Evolutionary conservation across 345 rosid species (phyloP).

Genomic region (Excoecaria cochinchinensis): DNA sequence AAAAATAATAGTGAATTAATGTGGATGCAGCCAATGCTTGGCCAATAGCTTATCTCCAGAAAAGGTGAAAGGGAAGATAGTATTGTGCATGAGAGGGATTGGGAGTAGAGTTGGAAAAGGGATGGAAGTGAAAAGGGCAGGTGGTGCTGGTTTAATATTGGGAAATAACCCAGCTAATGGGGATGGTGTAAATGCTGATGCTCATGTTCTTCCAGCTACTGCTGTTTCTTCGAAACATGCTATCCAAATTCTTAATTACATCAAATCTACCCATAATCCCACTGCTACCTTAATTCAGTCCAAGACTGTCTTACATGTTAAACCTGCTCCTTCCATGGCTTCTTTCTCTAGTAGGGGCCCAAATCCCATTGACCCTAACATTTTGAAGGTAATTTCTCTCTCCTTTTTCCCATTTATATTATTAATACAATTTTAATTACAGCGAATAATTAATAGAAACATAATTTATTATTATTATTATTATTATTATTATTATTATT

Average conservation of each 20-base stretch:
- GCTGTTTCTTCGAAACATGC: constrained; percentile 32
- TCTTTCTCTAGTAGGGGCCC: constrained; percentile 81
- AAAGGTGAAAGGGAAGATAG: constrained; percentile 76
- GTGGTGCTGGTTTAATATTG: constrained; percentile 69
- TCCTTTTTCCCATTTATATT: no score
- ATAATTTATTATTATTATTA: no score
- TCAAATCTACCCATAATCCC: constrained; percentile 56
- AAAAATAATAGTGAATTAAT: neutral
- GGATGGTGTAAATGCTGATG: constrained; percentile 28
- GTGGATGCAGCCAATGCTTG: constrained; percentile 59
- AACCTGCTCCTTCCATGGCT: constrained; percentile 71
- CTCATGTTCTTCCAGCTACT: constrained; percentile 67
- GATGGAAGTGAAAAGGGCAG: constrained; percentile 75
- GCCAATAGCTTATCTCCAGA: constrained; percentile 53
- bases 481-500: neutral
- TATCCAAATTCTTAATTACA: constrained; percentile 46
- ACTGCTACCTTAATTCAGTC: constrained; percentile 46
- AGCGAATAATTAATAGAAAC: no score
- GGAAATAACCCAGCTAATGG: constrained; percentile 47
- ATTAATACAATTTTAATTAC: no score
- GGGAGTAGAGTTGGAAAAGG: constrained; percentile 62
- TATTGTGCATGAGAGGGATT: constrained; percentile 65
- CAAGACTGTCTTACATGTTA: constrained; percentile 38
- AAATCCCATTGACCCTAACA: constrained; percentile 46
- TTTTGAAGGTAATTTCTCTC: constrained; percentile 58